phyloP scores from a whole-genome alignment of 768 basidiomycete species.

The Suillus variegatus region DNA sequence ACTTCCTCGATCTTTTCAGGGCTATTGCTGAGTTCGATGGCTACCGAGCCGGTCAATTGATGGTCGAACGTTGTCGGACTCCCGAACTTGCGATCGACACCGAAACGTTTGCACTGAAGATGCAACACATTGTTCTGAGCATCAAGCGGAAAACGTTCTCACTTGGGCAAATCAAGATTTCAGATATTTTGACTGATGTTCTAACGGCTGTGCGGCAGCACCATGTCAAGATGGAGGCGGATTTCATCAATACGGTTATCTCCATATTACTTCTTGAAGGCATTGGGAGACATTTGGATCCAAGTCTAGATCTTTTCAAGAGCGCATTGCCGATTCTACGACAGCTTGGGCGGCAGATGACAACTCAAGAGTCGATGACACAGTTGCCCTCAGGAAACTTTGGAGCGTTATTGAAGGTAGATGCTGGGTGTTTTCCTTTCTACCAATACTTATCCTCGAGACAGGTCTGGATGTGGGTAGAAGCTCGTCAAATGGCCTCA shows the following conservation, averaged over 20 bases:
- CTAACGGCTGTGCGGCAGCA: constrained; percentile 83
- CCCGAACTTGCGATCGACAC: constrained; percentile 89
- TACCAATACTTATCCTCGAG: constrained; percentile 12
- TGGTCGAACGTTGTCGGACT: constrained; percentile 92
- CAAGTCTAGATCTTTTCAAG: constrained; percentile 90
- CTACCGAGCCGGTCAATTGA: constrained; percentile 90
- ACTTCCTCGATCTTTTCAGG: constrained; percentile 96
- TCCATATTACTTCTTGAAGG: constrained; percentile 93
- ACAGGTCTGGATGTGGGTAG: constrained; percentile 91
- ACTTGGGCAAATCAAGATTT: constrained; percentile 94
- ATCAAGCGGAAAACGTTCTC: constrained; percentile 98
- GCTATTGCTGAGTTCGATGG: constrained; percentile 97
- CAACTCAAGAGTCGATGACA: constrained; percentile 63
- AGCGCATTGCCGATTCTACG: constrained; percentile 92
- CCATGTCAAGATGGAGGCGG: constrained; percentile 98
- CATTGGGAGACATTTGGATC: constrained; percentile 93
- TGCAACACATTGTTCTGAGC: constrained; percentile 92
- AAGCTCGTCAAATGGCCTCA: constrained; percentile 86
- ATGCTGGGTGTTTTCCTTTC: background rate
- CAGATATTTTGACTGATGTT: constrained; percentile 89
- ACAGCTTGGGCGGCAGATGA: constrained; percentile 91
- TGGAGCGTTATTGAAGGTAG: constrained; percentile 86
- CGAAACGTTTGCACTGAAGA: constrained; percentile 96
- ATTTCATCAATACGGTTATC: constrained; percentile 98
- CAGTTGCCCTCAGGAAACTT: constrained; percentile 70